These are phyloP conservation scores for Leccinum subgranulosum DNA, from an alignment of 768 basidiomycete species.

Conservation along the genomic window DNA sequence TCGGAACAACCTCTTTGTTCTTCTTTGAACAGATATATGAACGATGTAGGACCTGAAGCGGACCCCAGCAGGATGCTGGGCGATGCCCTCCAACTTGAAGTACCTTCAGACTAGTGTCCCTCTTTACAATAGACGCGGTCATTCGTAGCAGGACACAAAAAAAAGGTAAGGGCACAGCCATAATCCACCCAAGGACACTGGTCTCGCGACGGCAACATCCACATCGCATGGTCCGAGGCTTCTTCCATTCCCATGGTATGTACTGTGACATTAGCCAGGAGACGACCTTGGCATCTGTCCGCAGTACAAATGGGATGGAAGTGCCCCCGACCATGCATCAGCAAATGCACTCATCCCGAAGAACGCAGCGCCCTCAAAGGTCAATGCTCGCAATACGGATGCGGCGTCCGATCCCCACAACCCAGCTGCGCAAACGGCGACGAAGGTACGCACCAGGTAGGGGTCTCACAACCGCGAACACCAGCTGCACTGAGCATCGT, in stretches of 20 bases:
- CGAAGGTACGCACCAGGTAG: conserved; percentile 16
- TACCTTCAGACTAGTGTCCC: conserved; percentile 8
- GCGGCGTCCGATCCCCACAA: conserved; percentile 10
- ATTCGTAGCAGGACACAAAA: too few relatives aligned
- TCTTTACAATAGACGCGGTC: not conserved
- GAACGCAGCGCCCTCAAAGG: conserved; percentile 16
- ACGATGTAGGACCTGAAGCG: not conserved
- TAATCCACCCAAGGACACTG: conserved; percentile 14
- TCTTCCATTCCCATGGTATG: conserved; percentile 62
- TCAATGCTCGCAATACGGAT: not conserved
- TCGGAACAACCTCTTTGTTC: not conserved
- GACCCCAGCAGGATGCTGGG: not conserved
- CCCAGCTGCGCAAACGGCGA: conserved; percentile 12
- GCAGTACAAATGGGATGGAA: conserved; percentile 38
- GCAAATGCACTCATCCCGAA: conserved; percentile 21
- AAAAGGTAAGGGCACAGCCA: not conserved
- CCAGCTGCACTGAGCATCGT: not conserved
- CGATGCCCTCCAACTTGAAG: not conserved
- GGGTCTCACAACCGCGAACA: not conserved
- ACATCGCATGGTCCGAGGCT: conserved; percentile 38
- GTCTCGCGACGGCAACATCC: conserved; percentile 22
- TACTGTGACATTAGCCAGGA: conserved; percentile 33
- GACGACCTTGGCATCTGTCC: conserved; percentile 27
- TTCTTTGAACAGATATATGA: conserved; percentile 1
- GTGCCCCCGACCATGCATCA: conserved; percentile 35